phyloP scores from a whole-genome alignment of 2,329 filamentous ascomycete species.

The Zymoseptoria pseudotritici region DNA sequence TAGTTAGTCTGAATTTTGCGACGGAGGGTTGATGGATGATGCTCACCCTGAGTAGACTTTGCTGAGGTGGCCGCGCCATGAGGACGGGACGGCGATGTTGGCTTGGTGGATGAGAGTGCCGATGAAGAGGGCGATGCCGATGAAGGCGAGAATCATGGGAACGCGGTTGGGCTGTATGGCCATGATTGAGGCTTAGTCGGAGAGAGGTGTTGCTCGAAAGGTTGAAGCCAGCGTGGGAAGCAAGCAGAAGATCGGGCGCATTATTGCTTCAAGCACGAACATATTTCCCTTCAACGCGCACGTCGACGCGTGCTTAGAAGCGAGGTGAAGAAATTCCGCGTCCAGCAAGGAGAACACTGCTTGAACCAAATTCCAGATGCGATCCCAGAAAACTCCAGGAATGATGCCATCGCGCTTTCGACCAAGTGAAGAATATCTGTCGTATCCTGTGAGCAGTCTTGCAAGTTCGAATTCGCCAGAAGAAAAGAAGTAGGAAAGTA shows the following conservation, averaged over 20 bases:
- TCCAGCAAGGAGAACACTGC: neutral
- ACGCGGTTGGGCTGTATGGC: slow-evolving; percentile 8
- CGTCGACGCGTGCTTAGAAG: neutral
- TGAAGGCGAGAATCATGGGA: slow-evolving; percentile 9
- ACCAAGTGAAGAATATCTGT: neutral
- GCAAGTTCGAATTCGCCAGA: neutral
- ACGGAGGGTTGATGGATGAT: neutral
- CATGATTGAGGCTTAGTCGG: neutral
- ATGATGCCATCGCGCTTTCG: neutral
- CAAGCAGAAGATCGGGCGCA: neutral
- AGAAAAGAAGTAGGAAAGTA: neutral
- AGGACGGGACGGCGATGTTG: slow-evolving; percentile 1
- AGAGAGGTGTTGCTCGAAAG: neutral
- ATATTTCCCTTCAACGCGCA: too few species aligned
- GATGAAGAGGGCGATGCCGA: slow-evolving; percentile 9
- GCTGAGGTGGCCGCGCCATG: neutral
- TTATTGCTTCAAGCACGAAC: neutral
- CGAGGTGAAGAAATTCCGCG: neutral
- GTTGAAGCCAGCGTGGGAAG: neutral
- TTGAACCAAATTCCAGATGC: neutral
- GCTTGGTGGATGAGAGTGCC: slow-evolving; percentile 8
- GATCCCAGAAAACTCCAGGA: neutral
- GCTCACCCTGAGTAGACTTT: neutral
- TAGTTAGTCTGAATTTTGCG: neutral
- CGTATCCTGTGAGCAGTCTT: neutral